Evolutionary conservation across 768 basidiomycete genomes (phyloP).

Genomic region (Pholiota microspora): DNA sequence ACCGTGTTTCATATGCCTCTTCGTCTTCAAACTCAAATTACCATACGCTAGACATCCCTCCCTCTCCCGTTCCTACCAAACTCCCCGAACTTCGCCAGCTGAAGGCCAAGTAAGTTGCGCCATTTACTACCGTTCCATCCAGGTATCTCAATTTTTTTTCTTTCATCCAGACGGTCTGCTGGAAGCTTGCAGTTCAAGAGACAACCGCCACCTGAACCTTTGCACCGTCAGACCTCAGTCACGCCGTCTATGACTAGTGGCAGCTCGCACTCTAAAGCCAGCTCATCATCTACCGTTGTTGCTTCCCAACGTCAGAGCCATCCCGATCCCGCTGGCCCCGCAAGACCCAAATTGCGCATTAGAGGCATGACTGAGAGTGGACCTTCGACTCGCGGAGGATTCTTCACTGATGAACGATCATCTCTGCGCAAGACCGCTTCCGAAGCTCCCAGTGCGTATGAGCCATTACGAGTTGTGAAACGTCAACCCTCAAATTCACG

Average conservation of each 20-base stretch:
- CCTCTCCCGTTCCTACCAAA: constrained; percentile 9
- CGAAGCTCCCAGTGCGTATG: constrained; percentile 11
- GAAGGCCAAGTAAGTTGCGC: constrained; percentile 20
- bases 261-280: constrained; percentile 18
- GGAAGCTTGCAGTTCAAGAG: constrained; percentile 24
- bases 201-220: constrained; percentile 8
- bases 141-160: not conserved
- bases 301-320: constrained; percentile 26
- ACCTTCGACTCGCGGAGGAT: constrained; percentile 27
- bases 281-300: constrained; percentile 30
- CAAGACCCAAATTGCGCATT: constrained; percentile 43
- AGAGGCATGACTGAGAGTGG: constrained; percentile 48
- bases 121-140: not conserved
- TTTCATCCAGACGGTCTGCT: constrained; percentile 25
- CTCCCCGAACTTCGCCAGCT: constrained; percentile 17
- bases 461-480: constrained; percentile 31
- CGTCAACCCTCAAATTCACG: constrained; percentile 45
- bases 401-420: constrained; percentile 25
- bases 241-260: constrained; percentile 8
- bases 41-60: constrained; percentile 26
- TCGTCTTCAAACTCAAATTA: constrained; percentile 54
- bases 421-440: constrained; percentile 13
- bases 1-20: constrained; percentile 55
- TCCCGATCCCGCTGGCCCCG: constrained; percentile 25
- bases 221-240: constrained; percentile 19